Evolutionary conservation across 2,329 filamentous ascomycete species (phyloP), one percentile per base, ranked within the genome.

Genomic region (Juglanconis juglandina): DNA sequence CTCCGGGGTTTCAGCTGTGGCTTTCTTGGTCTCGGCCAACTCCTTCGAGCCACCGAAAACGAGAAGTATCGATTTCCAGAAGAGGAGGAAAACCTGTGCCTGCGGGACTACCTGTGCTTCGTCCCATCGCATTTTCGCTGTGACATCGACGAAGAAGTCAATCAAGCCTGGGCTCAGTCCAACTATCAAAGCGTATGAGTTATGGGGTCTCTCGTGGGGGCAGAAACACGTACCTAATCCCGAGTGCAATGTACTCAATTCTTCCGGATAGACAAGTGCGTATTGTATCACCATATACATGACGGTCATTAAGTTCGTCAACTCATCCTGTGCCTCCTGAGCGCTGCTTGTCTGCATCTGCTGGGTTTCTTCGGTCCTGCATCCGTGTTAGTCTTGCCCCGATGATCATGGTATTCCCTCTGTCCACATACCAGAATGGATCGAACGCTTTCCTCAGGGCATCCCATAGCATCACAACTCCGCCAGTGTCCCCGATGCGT

Each of bases 31-130:
- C 60, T 85, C 81, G 35, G 87, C 84, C 17, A 96, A 82, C 64
- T 92, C 87, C 56, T 85, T 74, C 42, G 87, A 87, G 46, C 92
- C 91, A 33, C 95, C 95, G 71, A 98, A 95, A 1, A 90, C 83
- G 2, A 98, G 82, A 14, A 98, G 78, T 8, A 96, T 85, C 0
- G 91, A 88, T 76, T 99, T 99, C 94, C 95, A 98, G 53, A 96
- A 85, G 1, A 98, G 79, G 7, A 97, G 79, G 57, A 96, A 86
- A 46, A 89, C 77, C 80, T 89, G 81, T 66, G 85, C 85, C 61
- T 90, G 83, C 58, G 80, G 88, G 71, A 81, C 80, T 64, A 75
- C 68, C 14, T 75, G 86, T 68, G 84, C 84, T 76, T 82, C 90
- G 70, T 91, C 88, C 88, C 89, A 93, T 57, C 90, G 83, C 59